Evolutionary conservation across 2,329 filamentous ascomycete genomes (phyloP).

Genomic region (Penicillium sp.): DNA sequence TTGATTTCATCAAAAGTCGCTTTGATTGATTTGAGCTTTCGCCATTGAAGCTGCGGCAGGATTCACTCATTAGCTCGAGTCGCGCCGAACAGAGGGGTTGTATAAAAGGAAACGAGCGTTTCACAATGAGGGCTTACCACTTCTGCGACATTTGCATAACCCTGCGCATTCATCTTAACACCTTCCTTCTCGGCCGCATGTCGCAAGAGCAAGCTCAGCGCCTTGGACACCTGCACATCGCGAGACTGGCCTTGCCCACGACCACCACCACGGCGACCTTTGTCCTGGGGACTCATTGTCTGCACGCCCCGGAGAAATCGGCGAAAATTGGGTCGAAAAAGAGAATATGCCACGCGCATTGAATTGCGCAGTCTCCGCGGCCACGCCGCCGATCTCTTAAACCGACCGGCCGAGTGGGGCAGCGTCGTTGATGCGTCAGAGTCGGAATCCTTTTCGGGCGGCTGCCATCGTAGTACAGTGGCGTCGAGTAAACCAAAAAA

Average conservation of each 20-base stretch:
- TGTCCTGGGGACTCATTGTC: slow-evolving; percentile 5
- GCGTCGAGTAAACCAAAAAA: not conserved
- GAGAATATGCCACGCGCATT: not conserved
- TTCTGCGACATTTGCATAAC: slow-evolving; percentile 56
- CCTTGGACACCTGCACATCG: slow-evolving; percentile 38
- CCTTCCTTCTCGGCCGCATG: slow-evolving; percentile 58
- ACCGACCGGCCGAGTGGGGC: slow-evolving; percentile 8
- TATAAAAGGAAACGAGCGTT: not conserved
- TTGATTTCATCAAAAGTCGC: slow-evolving; percentile 71
- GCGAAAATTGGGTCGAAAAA: not conserved
- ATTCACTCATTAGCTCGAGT: not conserved
- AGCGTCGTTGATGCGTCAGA: slow-evolving; percentile 3
- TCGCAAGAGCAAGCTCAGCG: slow-evolving; percentile 47
- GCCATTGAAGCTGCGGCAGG: slow-evolving; percentile 48
- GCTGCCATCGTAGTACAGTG: not conserved
- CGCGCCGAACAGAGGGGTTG: too few relatives aligned
- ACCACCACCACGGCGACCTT: slow-evolving; percentile 5
- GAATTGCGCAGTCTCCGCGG: not conserved
- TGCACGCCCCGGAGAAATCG: not conserved
- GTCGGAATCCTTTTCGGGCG: slow-evolving; percentile 1
- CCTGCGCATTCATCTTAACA: slow-evolving; percentile 52
- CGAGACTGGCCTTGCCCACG: slow-evolving; percentile 20
- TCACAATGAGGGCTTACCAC: slow-evolving; percentile 40
- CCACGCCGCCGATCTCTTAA: slow-evolving; percentile 6
- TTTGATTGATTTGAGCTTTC: slow-evolving; percentile 60